Base-by-base conservation (phyloP, 352 stramenopile genomes). In the Phytophthora pluvialis region DNA sequence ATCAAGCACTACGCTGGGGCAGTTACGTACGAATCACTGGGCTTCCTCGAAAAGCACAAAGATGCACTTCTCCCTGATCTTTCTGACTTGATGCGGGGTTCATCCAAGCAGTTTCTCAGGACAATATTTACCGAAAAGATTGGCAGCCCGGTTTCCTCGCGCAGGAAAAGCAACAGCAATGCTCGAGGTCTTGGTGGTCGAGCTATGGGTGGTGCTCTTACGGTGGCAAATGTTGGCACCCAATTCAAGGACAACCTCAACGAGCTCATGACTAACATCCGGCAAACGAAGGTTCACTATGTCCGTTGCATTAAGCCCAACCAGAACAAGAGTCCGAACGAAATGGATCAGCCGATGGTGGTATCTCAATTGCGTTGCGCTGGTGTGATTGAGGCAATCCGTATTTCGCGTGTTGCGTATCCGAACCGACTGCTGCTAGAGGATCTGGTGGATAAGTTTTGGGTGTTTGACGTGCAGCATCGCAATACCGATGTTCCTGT, bases 231-330 rank as follows among this genome's bases (percentile, higher is more conserved):
- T 39, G 85, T 92, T 16, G 83, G 86, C 8, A 90, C 81, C 0
- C 90, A 96, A 64, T 94, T 93, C 60, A 97, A 97, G 44, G 82
- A 89, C 49, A 94, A 98, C 48, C 78, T 99, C 5, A 88, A 86
- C 48, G 82, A 97, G 60, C 83, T 99, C 28, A 97, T 99, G 66
- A 84, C 83, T 13, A 98, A 91, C 45, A 94, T 99, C 33, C 89
- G 97, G 25, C 78, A 88, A 45, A 99, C 96, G 5, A 92, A 98
- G 51, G 95, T 98, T 1, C 97, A 99, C 61, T 99, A 99, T 63
- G 97, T 99, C 35, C 89, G 97, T n/a, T 99, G 97, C 72, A 97
- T 99, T 59, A 99, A 99, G 73, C 97, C 98, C 1, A 99, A 99
- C 75, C 95, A 98, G 65, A 82, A 89, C 16, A 97, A 99, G 51